Evolutionary conservation across 768 basidiomycete species (phyloP).

Genomic region (Lactarius pseudohatsudake): DNA sequence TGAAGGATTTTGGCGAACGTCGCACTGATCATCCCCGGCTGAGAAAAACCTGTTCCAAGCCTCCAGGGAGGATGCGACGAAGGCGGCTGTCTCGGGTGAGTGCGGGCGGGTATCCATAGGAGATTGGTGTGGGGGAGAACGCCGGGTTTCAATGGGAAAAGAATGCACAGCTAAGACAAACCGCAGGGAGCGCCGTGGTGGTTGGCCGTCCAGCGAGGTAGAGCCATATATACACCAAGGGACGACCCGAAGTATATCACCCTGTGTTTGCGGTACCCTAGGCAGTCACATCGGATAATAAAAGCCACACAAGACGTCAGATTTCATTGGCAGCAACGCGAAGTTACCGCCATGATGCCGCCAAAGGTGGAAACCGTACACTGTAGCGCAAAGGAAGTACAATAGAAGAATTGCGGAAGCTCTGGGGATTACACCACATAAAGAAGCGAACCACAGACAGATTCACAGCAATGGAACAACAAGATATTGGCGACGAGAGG

Average conservation of each 20-base stretch:
- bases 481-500: neutral
- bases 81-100: neutral
- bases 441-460: neutral
- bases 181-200: neutral
- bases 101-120: neutral
- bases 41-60: neutral
- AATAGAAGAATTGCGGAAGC: neutral
- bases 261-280: slow-evolving; percentile 1
- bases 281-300: neutral
- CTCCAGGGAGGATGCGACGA: neutral
- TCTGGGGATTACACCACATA: neutral
- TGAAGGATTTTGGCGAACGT: neutral
- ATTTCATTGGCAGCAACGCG: neutral
- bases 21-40: neutral
- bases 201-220: neutral
- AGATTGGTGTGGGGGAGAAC: neutral
- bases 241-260: neutral
- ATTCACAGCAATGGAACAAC: neutral
- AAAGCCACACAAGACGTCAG: neutral
- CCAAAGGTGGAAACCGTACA: neutral
- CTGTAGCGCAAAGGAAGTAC: neutral
- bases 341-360: neutral
- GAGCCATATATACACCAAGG: neutral
- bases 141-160: neutral
- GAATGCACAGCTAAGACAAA: neutral